Percentiles rank a stretch among this genome's conserved stretches.
Evolutionary conservation across 192 early-diverging fungal species (phyloP).

Genomic region (Podila clonocystis): DNA sequence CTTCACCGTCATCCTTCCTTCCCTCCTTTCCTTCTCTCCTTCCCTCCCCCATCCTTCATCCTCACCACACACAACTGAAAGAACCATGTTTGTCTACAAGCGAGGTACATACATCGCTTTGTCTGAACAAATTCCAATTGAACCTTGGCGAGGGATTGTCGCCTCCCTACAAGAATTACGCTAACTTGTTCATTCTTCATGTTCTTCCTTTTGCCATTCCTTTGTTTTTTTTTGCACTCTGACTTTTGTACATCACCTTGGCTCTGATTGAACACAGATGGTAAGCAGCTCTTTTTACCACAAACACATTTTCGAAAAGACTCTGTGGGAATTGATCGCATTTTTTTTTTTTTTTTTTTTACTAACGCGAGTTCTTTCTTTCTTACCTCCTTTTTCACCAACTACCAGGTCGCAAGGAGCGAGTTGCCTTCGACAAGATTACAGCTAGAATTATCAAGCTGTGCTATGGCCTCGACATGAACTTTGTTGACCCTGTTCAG

Average conservation of each 20-base stretch:
- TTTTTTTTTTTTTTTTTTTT: neutral
- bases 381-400: neutral
- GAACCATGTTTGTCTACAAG: slow-evolving; percentile 45
- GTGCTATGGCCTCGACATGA: slow-evolving; percentile 94
- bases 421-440: slow-evolving; percentile 98
- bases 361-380: neutral
- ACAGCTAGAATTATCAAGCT: slow-evolving; percentile 95
- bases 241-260: neutral
- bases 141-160: too few relatives aligned
- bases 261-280: slow-evolving; percentile 6
- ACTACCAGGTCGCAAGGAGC: slow-evolving; percentile 78
- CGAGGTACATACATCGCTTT: slow-evolving; percentile 18
- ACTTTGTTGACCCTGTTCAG: slow-evolving; percentile 94
- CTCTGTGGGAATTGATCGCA: neutral
- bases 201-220: neutral
- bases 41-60: neutral
- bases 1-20: neutral
- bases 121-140: neutral
- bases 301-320: neutral
- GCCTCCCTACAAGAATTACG: too few relatives aligned
- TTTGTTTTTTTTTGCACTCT: neutral
- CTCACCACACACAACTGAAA: neutral
- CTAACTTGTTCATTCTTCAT: neutral
- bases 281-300: slow-evolving; percentile 2
- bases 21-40: neutral